Conservation (phyloP, 768 basidiomycete genomes). For the Mycena belliarum region DNA sequence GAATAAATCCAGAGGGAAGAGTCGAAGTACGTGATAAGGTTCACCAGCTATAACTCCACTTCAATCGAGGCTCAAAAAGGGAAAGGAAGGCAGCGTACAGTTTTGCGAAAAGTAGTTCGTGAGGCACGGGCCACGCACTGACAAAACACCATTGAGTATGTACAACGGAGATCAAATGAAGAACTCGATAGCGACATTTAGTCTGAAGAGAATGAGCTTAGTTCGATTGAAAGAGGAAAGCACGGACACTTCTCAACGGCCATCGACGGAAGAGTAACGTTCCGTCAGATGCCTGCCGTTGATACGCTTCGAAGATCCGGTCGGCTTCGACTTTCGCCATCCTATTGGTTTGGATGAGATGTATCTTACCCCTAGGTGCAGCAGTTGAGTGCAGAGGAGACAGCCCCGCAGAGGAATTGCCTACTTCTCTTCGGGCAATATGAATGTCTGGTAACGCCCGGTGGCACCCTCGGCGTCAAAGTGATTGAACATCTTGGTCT, state of each 20-base stretch:
- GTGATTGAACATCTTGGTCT: constrained; percentile 25
- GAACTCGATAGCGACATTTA: constrained; percentile 48
- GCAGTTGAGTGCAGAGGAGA: neutral
- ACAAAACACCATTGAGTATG: constrained; percentile 6
- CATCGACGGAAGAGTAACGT: constrained; percentile 66
- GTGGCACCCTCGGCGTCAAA: constrained; percentile 13
- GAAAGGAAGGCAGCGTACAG: constrained; percentile 43
- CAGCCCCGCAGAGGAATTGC: constrained; percentile 11
- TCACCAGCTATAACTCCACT: constrained; percentile 75
- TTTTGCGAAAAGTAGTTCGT: constrained; percentile 89
- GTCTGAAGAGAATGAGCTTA: constrained; percentile 45
- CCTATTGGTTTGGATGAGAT: constrained; percentile 51
- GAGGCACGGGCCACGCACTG: constrained; percentile 69
- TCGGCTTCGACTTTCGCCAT: constrained; percentile 50
- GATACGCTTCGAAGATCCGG: constrained; percentile 63
- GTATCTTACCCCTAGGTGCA: constrained; percentile 57
- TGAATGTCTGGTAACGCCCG: constrained; percentile 42
- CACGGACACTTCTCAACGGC: constrained; percentile 65
- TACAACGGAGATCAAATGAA: neutral
- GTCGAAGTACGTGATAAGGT: constrained; percentile 73
- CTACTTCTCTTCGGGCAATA: constrained; percentile 50
- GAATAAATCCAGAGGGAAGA: neutral
- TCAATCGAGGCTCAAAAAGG: too few relatives aligned
- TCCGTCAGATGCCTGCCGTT: constrained; percentile 59
- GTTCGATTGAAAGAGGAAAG: neutral